Evolutionary conservation across 352 stramenopile genomes (phyloP).

Genomic region (Phytophthora pistaciae): DNA sequence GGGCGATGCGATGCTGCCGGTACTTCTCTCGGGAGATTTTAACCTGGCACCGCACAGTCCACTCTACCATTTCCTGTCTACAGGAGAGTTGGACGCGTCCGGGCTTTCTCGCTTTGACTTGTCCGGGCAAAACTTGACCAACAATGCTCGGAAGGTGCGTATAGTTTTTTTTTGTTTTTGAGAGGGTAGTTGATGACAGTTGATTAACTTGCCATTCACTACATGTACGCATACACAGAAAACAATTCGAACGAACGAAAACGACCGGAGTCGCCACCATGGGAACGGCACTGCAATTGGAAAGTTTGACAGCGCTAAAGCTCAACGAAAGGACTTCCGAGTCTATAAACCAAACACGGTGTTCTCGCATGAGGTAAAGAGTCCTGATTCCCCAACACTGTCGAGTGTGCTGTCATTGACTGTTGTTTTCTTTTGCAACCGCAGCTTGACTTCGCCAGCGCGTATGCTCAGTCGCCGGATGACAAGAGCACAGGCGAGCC

Average conservation of each 20-base stretch:
- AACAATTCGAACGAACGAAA: slow-evolving; percentile 45
- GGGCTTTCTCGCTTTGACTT: slow-evolving; percentile 55
- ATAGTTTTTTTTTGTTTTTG: not conserved
- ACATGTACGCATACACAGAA: too few species aligned
- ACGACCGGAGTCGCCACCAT: slow-evolving; percentile 43
- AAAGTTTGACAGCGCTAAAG: slow-evolving; percentile 40
- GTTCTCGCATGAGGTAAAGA: slow-evolving; percentile 47
- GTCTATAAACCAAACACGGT: slow-evolving; percentile 23
- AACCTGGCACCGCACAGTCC: slow-evolving; percentile 72
- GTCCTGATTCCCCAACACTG: not conserved
- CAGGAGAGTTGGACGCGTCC: slow-evolving; percentile 51
- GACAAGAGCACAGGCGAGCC: slow-evolving; percentile 62
- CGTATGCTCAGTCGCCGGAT: slow-evolving; percentile 68
- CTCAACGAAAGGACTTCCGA: slow-evolving; percentile 29
- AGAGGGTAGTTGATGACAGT: not conserved
- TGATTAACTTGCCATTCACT: too few species aligned
- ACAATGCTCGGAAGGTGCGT: slow-evolving; percentile 34
- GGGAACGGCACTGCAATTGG: slow-evolving; percentile 49
- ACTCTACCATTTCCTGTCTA: slow-evolving; percentile 70
- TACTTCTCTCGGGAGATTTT: slow-evolving; percentile 75
- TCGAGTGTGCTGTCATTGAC: not conserved
- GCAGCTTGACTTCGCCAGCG: slow-evolving; percentile 65
- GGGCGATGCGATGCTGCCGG: slow-evolving; percentile 30
- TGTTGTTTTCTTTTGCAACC: slow-evolving; percentile 3
- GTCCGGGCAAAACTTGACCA: slow-evolving; percentile 51